Conservation (phyloP, 805 yeast species). For the Metschnikowia santaceciliae region DNA sequence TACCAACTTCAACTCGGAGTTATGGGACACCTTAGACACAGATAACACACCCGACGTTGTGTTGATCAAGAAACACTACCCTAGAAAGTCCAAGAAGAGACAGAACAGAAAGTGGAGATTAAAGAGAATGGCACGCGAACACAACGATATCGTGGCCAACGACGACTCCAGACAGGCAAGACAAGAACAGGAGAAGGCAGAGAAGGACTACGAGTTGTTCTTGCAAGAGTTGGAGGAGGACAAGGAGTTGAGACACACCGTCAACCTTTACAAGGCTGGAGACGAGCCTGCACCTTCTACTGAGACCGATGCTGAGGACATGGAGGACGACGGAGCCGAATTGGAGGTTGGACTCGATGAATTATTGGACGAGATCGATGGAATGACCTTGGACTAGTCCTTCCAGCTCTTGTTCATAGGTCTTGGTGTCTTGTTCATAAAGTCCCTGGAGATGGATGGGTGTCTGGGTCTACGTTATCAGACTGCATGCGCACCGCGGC, state of each 20-base stretch:
- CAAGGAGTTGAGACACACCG: slow-evolving; percentile 84
- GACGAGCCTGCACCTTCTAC: slow-evolving; percentile 20
- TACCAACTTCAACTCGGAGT: slow-evolving; percentile 82
- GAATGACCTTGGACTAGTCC: slow-evolving; percentile 72
- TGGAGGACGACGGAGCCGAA: slow-evolving; percentile 70
- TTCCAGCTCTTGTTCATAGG: too few species aligned
- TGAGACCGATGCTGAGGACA: slow-evolving; percentile 41
- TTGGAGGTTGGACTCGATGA: slow-evolving; percentile 90
- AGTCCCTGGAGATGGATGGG: background rate
- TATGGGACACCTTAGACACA: slow-evolving; percentile 67
- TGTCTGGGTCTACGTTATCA: background rate
- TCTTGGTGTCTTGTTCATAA: background rate
- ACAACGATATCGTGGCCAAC: slow-evolving; percentile 78
- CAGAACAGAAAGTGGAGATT: slow-evolving; percentile 86
- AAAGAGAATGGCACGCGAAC: slow-evolving; percentile 97
- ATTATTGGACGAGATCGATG: slow-evolving; percentile 90
- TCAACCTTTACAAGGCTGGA: slow-evolving; percentile 78
- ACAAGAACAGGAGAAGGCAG: slow-evolving; percentile 89
- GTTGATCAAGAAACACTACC: slow-evolving; percentile 82
- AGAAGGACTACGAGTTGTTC: slow-evolving; percentile 91
- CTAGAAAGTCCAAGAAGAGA: slow-evolving; percentile 69
- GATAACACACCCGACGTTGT: slow-evolving; percentile 79
- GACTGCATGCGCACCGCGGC: slow-evolving; percentile 1
- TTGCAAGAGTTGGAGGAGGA: slow-evolving; percentile 97
- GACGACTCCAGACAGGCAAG: slow-evolving; percentile 67